phyloP scores from a whole-genome alignment of 2,329 filamentous ascomycete species.

The Pyricularia pennisetigena region DNA sequence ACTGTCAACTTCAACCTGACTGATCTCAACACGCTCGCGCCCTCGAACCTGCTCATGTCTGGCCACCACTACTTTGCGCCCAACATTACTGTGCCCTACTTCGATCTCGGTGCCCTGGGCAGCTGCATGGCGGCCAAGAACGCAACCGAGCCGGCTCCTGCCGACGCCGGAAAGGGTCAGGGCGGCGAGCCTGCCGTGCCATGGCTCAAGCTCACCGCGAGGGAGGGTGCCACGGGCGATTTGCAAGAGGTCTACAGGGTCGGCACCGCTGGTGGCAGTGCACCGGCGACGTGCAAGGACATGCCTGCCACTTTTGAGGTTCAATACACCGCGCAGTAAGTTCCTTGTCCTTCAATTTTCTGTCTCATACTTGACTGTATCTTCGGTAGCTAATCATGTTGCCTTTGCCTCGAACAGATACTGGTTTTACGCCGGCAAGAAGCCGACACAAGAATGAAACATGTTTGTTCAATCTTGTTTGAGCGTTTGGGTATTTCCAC shows the following conservation, averaged over 20 bases:
- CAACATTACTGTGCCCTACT: conserved; percentile 61
- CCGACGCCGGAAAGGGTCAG: conserved; percentile 47
- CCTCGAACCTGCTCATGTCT: conserved; percentile 53
- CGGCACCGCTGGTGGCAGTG: conserved; percentile 69
- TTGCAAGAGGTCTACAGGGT: conserved; percentile 75
- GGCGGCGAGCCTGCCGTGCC: conserved; percentile 59
- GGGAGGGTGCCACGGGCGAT: conserved; percentile 44
- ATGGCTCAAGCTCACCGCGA: conserved; percentile 65
- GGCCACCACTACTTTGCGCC: conserved; percentile 73
- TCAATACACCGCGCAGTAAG: conserved; percentile 77
- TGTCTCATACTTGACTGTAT: neutral
- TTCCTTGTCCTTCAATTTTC: conserved; percentile 19
- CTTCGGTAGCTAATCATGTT: neutral
- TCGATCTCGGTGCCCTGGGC: conserved; percentile 64
- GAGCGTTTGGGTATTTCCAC: neutral
- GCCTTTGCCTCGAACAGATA: conserved; percentile 17
- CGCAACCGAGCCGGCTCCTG: conserved; percentile 51
- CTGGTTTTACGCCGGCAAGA: conserved; percentile 23
- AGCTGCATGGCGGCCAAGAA: conserved; percentile 54
- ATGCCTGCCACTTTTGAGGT: conserved; percentile 56
- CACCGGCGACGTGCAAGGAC: conserved; percentile 64
- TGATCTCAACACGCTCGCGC: conserved; percentile 31
- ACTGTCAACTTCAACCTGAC: conserved; percentile 57
- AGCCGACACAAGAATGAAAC: neutral
- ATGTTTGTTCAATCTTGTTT: neutral